Conservation (phyloP, 2,329 filamentous ascomycete species). For the Botrytis medusae region DNA sequence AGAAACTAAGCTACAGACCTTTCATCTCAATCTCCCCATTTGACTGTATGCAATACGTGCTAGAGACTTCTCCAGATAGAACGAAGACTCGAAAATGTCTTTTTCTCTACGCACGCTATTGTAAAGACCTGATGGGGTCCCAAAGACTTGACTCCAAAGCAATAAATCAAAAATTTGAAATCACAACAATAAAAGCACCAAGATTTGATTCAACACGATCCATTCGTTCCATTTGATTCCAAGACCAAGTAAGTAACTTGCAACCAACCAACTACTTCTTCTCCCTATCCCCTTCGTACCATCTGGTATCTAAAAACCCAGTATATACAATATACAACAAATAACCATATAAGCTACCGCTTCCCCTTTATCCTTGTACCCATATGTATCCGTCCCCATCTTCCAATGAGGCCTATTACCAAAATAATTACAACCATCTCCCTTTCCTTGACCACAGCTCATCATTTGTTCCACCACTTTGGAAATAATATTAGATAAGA, state of each 20-base stretch:
- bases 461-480: background rate
- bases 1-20: too few relatives aligned
- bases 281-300: too few relatives aligned
- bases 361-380: background rate
- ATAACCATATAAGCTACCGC: slow-evolving; percentile 3
- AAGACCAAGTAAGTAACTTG: background rate
- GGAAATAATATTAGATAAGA: background rate
- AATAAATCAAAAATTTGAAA: background rate
- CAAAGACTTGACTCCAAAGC: background rate
- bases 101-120: background rate
- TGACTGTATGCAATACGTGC: background rate
- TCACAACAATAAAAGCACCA: background rate
- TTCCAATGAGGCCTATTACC: background rate
- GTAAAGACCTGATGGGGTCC: background rate
- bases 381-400: background rate
- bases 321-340: slow-evolving; percentile 11
- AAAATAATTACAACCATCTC: slow-evolving; percentile 14
- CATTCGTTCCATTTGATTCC: background rate
- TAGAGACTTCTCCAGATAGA: background rate
- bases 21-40: background rate
- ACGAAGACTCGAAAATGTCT: background rate
- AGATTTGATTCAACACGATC: background rate
- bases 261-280: background rate
- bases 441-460: background rate
- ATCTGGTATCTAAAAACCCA: slow-evolving; percentile 14